Percentiles rank a stretch among this genome's conserved stretches.
Conservation (phyloP, 768 basidiomycete species). For the Mycena kentingensis region DNA sequence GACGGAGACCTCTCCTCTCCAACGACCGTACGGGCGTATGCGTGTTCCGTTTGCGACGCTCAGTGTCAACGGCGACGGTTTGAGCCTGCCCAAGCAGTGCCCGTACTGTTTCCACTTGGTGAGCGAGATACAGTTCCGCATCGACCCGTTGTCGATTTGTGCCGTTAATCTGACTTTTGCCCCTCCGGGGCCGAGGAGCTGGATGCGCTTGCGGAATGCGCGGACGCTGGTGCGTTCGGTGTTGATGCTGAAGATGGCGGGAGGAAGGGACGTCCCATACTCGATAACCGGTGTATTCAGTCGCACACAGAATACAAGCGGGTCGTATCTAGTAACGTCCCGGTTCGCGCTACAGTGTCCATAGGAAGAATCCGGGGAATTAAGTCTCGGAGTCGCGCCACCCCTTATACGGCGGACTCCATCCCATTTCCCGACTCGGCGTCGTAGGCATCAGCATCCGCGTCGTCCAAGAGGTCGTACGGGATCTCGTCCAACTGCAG, state of each 20-base stretch:
- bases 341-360: neutral
- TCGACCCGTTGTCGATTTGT: too few relatives aligned
- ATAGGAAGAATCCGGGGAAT: constrained; percentile 7
- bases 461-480: constrained; percentile 6
- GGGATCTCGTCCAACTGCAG: constrained; percentile 7
- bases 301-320: constrained; percentile 6
- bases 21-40: constrained; percentile 8
- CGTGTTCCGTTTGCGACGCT: constrained; percentile 1
- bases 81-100: neutral
- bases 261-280: constrained; percentile 3
- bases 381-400: constrained; percentile 10
- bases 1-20: constrained; percentile 15
- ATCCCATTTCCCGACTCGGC: constrained; percentile 16
- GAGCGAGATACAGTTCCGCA: constrained; percentile 9
- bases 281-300: constrained; percentile 11
- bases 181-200: too few relatives aligned
- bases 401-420: constrained; percentile 10
- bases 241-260: neutral
- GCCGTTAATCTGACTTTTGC: too few relatives aligned
- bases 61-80: constrained; percentile 1
- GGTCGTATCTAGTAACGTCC: constrained; percentile 12
- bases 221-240: too few relatives aligned
- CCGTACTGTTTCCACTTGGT: constrained; percentile 6
- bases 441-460: constrained; percentile 1
- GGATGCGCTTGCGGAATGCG: too few relatives aligned